A percentile compares a stretch with the other conserved stretches of the same genome.
Conservation (phyloP, 176 grass and related monocot genomes). For the Pontederia paniculata region DNA sequence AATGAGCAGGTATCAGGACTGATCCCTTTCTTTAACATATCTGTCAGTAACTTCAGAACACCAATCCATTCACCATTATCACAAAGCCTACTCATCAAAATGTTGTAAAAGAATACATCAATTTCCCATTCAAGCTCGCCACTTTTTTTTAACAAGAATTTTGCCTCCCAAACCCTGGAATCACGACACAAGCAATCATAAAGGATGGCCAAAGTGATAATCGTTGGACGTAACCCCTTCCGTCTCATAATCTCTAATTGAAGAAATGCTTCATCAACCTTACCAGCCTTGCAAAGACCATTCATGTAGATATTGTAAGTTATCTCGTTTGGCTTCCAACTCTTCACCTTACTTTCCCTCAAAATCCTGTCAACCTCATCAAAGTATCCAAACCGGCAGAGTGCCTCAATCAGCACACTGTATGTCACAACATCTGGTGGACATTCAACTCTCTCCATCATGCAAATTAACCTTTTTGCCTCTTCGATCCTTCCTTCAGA, state of each 20-base stretch:
- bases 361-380: conserved; percentile 38
- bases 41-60: conserved; percentile 49
- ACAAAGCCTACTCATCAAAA: conserved; percentile 57
- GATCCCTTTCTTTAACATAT: conserved; percentile 63
- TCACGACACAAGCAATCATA: conserved; percentile 56
- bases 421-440: conserved; percentile 57
- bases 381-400: conserved; percentile 37
- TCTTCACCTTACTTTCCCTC: conserved; percentile 29
- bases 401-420: conserved; percentile 48
- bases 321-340: conserved; percentile 54
- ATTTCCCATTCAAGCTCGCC: conserved; percentile 37
- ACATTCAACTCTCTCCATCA: conserved; percentile 22
- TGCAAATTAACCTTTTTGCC: conserved; percentile 36
- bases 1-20: conserved; percentile 61
- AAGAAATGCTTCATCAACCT: conserved; percentile 37
- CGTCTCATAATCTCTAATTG: conserved; percentile 32
- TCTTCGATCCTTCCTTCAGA: conserved; percentile 29
- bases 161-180: conserved; percentile 39
- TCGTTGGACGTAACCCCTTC: conserved; percentile 29
- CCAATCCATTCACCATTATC: conserved; percentile 31
- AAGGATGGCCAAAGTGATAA: conserved; percentile 43
- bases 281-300: conserved; percentile 41
- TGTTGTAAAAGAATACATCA: conserved; percentile 59
- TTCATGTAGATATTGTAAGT: conserved; percentile 74
- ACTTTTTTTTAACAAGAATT: conserved; percentile 41